Percentiles rank a stretch among this genome's conserved stretches.
Evolutionary conservation across 2,329 filamentous ascomycete genomes (phyloP).

Genomic region (Calycina herbarum): DNA sequence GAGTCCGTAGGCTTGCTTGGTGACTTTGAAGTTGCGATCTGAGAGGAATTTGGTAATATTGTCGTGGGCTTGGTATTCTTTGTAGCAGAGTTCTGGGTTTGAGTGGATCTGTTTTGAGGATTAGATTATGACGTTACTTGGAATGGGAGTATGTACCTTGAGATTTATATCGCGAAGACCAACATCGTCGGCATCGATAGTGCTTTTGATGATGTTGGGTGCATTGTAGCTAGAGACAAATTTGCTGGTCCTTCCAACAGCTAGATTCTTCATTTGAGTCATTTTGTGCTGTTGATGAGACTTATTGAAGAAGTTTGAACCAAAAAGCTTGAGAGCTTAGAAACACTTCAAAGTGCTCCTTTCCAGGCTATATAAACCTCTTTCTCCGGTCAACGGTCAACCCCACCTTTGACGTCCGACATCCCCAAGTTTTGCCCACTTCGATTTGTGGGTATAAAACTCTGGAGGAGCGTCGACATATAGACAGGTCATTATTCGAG

Average conservation of each 20-base stretch:
- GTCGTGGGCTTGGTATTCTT: conserved; percentile 53
- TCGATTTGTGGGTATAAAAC: background rate
- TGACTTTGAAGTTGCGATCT: conserved; percentile 47
- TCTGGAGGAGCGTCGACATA: too few relatives aligned
- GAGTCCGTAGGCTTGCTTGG: conserved; percentile 50
- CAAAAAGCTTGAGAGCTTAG: too few relatives aligned
- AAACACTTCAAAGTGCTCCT: background rate
- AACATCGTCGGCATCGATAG: background rate
- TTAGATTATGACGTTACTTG: background rate
- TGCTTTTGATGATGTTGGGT: background rate
- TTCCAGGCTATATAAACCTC: background rate
- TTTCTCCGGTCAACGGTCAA: background rate
- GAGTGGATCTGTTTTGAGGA: conserved; percentile 40
- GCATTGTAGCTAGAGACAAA: background rate
- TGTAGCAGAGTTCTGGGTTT: conserved; percentile 52
- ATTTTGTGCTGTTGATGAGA: background rate
- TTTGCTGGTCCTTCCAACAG: background rate
- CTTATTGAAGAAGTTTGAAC: background rate
- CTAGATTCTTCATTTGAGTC: background rate
- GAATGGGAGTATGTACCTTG: background rate
- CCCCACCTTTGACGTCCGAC: background rate
- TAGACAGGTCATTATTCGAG: too few relatives aligned
- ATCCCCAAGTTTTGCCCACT: background rate
- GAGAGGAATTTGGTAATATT: conserved; percentile 48
- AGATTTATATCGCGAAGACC: conserved; percentile 1